phyloP scores from a whole-genome alignment of 495 filamentous ascomycete species.

The Haplographium delicatum region DNA sequence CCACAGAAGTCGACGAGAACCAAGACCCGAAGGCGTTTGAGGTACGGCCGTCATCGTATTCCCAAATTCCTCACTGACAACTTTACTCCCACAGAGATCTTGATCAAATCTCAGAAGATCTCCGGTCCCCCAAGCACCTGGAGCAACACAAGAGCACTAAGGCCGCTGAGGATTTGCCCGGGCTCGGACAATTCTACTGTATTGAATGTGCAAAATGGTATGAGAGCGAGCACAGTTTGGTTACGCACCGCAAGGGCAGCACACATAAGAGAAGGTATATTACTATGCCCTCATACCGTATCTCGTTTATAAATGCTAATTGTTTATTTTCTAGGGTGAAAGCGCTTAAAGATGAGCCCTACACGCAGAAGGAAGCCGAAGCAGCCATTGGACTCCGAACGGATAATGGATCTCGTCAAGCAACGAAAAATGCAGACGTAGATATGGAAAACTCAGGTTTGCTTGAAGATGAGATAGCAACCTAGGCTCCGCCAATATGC shows the following conservation, averaged over 20 bases:
- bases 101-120: conserved; percentile 82
- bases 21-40: conserved; percentile 50
- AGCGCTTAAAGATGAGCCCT: conserved; percentile 71
- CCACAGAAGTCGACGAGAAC: conserved; percentile 48
- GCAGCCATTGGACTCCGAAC: conserved; percentile 66
- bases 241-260: conserved; percentile 77
- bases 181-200: conserved; percentile 78
- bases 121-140: conserved; percentile 70
- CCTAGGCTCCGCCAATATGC: too few species aligned
- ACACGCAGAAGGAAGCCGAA: conserved; percentile 80
- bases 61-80: too few species aligned
- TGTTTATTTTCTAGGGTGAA: conserved; percentile 58
- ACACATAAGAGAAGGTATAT: conserved; percentile 89
- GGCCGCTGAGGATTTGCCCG: conserved; percentile 80
- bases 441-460: conserved; percentile 26
- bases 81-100: conserved; percentile 60
- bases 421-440: conserved; percentile 23
- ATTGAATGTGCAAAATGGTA: conserved; percentile 96
- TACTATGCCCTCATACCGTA: too few species aligned
- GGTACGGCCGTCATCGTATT: conserved; percentile 5
- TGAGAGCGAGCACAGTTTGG: conserved; percentile 75
- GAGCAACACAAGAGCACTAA: conserved; percentile 70
- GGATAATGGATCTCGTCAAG: conserved; percentile 49
- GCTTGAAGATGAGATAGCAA: conserved; percentile 15
- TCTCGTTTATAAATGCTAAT: too few species aligned